phyloP scores from a whole-genome alignment of 768 basidiomycete species.

The Tricholoma terreum region DNA sequence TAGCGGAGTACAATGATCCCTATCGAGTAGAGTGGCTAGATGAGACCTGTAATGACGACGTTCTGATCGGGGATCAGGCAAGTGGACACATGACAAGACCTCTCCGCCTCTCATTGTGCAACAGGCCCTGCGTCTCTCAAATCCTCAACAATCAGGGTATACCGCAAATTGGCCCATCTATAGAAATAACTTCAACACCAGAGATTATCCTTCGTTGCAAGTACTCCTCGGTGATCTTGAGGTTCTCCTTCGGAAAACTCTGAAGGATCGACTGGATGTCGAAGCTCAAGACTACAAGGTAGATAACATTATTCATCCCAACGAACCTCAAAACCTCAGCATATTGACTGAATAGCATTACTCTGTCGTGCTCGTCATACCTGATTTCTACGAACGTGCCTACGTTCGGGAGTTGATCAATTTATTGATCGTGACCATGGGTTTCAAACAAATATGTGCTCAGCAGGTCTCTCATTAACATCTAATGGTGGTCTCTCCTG shows the following conservation, averaged over 20 bases:
- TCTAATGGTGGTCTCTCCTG: background rate
- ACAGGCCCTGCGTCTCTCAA: slow-evolving; percentile 67
- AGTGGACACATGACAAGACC: background rate
- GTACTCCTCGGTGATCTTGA: slow-evolving; percentile 77
- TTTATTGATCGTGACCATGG: slow-evolving; percentile 72
- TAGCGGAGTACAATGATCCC: slow-evolving; percentile 81
- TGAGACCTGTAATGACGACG: slow-evolving; percentile 42
- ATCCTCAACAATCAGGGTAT: slow-evolving; percentile 68
- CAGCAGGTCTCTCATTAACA: slow-evolving; percentile 64
- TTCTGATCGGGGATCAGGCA: slow-evolving; percentile 72
- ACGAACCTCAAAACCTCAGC: background rate
- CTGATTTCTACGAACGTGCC: slow-evolving; percentile 83
- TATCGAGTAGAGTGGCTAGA: slow-evolving; percentile 84
- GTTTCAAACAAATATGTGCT: slow-evolving; percentile 89
- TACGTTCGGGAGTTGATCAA: slow-evolving; percentile 80
- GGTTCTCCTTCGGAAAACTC: slow-evolving; percentile 55
- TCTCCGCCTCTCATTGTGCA: slow-evolving; percentile 1
- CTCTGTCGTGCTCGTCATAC: slow-evolving; percentile 85
- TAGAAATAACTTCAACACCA: slow-evolving; percentile 77
- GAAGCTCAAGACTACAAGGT: slow-evolving; percentile 58
- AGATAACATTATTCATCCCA: slow-evolving; percentile 9
- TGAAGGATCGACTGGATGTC: slow-evolving; percentile 63
- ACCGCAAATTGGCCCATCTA: slow-evolving; percentile 79
- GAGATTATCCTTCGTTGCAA: slow-evolving; percentile 71
- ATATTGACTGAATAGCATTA: slow-evolving; percentile 56